These are phyloP conservation scores for Mallotus nudiflorus DNA, from an alignment of 345 rosid species.

Conservation along the genomic window DNA sequence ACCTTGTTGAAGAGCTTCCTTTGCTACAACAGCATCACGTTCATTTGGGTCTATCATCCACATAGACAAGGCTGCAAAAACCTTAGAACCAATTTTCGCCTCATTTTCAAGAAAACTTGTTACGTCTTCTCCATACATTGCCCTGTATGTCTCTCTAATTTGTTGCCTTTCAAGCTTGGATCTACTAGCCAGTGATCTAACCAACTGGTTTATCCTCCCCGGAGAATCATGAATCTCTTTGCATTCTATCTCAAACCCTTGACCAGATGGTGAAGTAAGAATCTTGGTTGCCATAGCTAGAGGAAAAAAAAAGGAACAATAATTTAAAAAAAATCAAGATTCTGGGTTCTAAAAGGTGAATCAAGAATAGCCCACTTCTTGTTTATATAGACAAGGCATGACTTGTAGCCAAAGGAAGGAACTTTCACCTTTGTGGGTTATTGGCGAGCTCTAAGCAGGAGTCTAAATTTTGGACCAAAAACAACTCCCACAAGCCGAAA, in stretches of 20 bases:
- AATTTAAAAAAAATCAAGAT: not conserved
- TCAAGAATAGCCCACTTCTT: not conserved
- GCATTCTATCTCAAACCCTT: conserved; percentile 45
- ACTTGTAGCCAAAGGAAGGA: conserved; percentile 37
- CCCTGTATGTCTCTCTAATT: conserved; percentile 41
- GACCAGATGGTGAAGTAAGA: conserved; percentile 21
- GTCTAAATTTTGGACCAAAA: not conserved
- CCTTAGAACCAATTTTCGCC: conserved; percentile 16
- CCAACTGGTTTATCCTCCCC: conserved; percentile 28
- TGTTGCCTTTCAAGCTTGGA: conserved; percentile 35
- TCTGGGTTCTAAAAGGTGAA: not conserved
- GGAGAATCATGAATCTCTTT: conserved; percentile 52
- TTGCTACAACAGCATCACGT: conserved; percentile 51
- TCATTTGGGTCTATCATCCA: conserved; percentile 53
- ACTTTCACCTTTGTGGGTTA: conserved; percentile 8
- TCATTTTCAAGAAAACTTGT: conserved; percentile 23
- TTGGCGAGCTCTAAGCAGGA: not conserved
- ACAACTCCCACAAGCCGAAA: not conserved
- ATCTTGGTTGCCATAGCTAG: conserved; percentile 39
- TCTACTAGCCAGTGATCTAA: conserved; percentile 32
- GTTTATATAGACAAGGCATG: conserved; percentile 10
- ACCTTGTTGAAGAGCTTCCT: conserved; percentile 46
- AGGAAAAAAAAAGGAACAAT: too few relatives aligned
- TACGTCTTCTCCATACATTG: conserved; percentile 47
- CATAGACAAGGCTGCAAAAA: conserved; percentile 34